Base-by-base conservation (phyloP, 805 yeast genomes). In the Candida multigemmis region DNA sequence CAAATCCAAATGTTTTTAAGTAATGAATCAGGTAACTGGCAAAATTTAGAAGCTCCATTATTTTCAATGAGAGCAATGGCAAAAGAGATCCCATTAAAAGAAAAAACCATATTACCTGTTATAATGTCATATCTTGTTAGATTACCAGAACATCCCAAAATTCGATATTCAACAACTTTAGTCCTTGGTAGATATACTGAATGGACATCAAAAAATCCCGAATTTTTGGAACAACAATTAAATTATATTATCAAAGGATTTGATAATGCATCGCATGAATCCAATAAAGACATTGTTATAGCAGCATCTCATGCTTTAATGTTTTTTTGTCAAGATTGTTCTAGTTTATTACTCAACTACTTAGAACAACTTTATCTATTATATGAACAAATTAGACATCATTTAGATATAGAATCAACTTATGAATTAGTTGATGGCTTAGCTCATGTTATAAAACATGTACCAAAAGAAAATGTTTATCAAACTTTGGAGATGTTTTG, bases 151-250 rank as follows among this genome's bases (percentile, higher is more conserved):
- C 86, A 84, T 44, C 76, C 80, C 12, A 83, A 84, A 46, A 74
- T 91, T 27, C 68, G 95, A 49, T 91, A 89, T 46, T 93, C 97
- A 5, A 86, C 94, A 2, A 85, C 95, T 1, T 65, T 91, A 44
- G 94, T 91, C 1, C 59, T 91, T 21, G 97, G 98, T n/a, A 68
- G 98, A 42, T 91, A 91, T 51, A 83, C 97, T 2, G 85, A 81
- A 55, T 91, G 98, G 96, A 84, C 97, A 0, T 62, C 86, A 4
- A 68, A 74, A 38, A 93, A 91, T 53, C 86, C 94, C 4, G 78
- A 81, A 35, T 79, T 65, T 41, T 61, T 93, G 33, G 91, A 83
- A 50, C 68, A 75, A 25, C 95, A 87, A 50, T 65, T 91, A 31
- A 76, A 79, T 36, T 91, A 86, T 49, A 84, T 93, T 36, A 79